Base-by-base conservation (phyloP, 495 filamentous ascomycete genomes). In the Letharia lupina region DNA sequence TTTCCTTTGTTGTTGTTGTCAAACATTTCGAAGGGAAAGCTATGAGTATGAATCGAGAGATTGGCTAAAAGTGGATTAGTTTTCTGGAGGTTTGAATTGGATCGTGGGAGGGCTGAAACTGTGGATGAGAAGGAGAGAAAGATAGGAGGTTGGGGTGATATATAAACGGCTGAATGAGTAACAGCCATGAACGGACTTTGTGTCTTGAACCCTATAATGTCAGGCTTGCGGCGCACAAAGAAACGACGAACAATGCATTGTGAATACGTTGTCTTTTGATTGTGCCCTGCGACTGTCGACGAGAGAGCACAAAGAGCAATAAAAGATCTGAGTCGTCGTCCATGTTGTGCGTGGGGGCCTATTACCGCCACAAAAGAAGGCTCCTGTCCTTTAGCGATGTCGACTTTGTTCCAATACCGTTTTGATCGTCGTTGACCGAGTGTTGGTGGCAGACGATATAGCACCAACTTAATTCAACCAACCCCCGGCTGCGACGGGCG, bases 401-500 rank as follows among this genome's bases (percentile, higher is more conserved):
- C 16, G 44, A 13, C 15, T 18, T 18, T 45, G 13, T 5, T 45
- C 44, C 44, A 20, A 45, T 13, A 9, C 16, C 44, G 8, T 45
- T 4, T 45, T 20, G 15, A 20, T 5, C 2, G 16, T 2, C 2
- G 3, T 45, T 1, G 20, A 20, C 3, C 2, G 44, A 45, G 2
- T 18, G 44, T 18, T 18, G 44, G 44, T 20, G 44, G 44, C 16
- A 18, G 44, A 45, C 44, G 16, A 3, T 2, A 45, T 18, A 20
- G 23, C 20, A 45, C 44, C 54, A 37, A 91, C 4, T 86, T 28
- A 28, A 28, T 28, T 28, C 23, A 28, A 28, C 23, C 23, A n/a
- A n/a, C n/a, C n/a, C n/a, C n/a, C n/a, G n/a, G 23, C 23, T 28
- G 23, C 23, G 23, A 28, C 23, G 23, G 23, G 23, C 23, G 23